phyloP scores from a whole-genome alignment of 2,329 filamentous ascomycete genomes.

The Chrysoporthe cubensis region DNA sequence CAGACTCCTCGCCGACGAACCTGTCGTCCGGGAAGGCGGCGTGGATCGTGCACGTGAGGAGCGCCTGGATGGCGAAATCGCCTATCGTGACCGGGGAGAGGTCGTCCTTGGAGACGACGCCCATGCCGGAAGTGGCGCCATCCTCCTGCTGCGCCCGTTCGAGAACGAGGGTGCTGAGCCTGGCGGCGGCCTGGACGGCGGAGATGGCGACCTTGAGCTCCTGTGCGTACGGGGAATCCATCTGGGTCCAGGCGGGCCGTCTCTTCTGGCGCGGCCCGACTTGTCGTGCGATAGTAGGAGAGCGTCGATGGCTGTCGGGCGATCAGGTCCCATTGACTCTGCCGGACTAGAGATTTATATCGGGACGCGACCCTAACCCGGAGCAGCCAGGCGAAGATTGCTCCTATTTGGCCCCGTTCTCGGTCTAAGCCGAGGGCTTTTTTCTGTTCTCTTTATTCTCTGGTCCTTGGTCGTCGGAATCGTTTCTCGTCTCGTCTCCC shows the following conservation, averaged over 20 bases:
- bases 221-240: slow-evolving; percentile 47
- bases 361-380: no score
- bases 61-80: slow-evolving; percentile 63
- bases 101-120: slow-evolving; percentile 56
- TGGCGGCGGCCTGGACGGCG: slow-evolving; percentile 50
- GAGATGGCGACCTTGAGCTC: slow-evolving; percentile 50
- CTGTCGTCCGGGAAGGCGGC: slow-evolving; percentile 53
- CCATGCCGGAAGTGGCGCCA: slow-evolving; percentile 44
- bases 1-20: slow-evolving; percentile 61
- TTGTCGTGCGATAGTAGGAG: no score
- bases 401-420: no score
- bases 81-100: slow-evolving; percentile 61
- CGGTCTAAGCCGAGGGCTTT: neutral
- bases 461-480: neutral
- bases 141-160: slow-evolving; percentile 33
- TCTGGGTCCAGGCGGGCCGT: slow-evolving; percentile 29
- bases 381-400: no score
- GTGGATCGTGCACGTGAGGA: slow-evolving; percentile 55
- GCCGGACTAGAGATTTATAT: no score
- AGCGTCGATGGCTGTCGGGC: no score
- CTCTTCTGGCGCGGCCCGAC: no score
- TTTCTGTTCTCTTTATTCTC: neutral
- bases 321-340: neutral
- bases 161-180: slow-evolving; percentile 42
- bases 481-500: neutral